Evolutionary conservation across 1,284 basidiomycete genomes (phyloP).

Genomic region (Psilocybe mexicana): DNA sequence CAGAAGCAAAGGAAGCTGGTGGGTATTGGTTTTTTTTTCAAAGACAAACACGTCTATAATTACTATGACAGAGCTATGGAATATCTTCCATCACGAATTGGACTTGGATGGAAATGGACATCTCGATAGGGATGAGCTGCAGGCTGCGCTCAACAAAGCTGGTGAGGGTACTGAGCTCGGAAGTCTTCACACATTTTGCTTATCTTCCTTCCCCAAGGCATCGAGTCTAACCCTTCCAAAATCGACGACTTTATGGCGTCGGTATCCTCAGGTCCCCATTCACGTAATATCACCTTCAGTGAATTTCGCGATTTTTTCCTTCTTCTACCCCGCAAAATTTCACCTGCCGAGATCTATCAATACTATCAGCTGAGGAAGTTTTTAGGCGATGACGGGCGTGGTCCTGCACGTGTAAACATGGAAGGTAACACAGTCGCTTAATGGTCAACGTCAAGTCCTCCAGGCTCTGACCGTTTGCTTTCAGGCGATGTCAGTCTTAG

Average conservation of each 20-base stretch:
- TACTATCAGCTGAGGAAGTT: slow-evolving; percentile 82
- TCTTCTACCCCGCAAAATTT: slow-evolving; percentile 79
- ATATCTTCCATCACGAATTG: slow-evolving; percentile 84
- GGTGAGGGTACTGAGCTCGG: slow-evolving; percentile 46
- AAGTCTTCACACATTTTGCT: background rate
- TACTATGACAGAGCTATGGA: slow-evolving; percentile 72
- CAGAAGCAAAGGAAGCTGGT: slow-evolving; percentile 78
- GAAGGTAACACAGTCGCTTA: slow-evolving; percentile 61
- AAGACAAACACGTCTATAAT: slow-evolving; percentile 64
- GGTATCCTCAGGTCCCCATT: slow-evolving; percentile 67
- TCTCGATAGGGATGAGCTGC: slow-evolving; percentile 74
- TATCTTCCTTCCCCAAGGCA: slow-evolving; percentile 47
- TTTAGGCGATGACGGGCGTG: slow-evolving; percentile 74
- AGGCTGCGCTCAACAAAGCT: slow-evolving; percentile 68
- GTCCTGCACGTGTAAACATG: slow-evolving; percentile 80
- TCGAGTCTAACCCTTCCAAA: slow-evolving; percentile 64
- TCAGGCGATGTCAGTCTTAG: slow-evolving; percentile 75
- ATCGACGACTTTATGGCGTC: slow-evolving; percentile 81
- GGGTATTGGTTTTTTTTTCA: slow-evolving; percentile 32
- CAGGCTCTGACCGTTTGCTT: background rate
- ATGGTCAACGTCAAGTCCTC: background rate
- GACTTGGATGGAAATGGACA: slow-evolving; percentile 86
- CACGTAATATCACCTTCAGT: slow-evolving; percentile 74
- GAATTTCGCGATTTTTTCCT: slow-evolving; percentile 92
- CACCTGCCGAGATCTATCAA: slow-evolving; percentile 83